phyloP scores from a whole-genome alignment of 345 rosid genomes.

The Reutealis trisperma region DNA sequence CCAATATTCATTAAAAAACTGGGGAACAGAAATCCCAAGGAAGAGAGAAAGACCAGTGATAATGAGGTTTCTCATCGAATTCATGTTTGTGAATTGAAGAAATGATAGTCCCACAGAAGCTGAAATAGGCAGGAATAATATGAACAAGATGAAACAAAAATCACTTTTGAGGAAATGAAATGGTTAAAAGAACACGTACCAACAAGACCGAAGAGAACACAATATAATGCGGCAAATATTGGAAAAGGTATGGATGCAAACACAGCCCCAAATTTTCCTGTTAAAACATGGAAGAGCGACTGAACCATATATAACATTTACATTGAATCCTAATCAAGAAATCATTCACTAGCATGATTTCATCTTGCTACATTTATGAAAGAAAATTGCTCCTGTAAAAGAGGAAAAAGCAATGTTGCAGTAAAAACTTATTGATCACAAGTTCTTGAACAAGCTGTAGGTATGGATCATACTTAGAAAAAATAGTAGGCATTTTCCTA shows the following conservation, averaged over 20 bases:
- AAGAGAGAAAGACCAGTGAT: conserved; percentile 36
- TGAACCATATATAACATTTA: too few relatives aligned
- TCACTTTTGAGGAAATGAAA: neutral
- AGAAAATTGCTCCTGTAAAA: too few relatives aligned
- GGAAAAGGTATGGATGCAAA: conserved; percentile 33
- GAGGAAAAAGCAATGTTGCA: too few relatives aligned
- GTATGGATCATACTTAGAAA: too few relatives aligned
- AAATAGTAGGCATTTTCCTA: too few relatives aligned
- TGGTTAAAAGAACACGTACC: conserved; percentile 10
- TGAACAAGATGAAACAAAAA: neutral
- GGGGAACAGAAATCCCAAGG: conserved; percentile 37
- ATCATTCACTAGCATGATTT: too few relatives aligned
- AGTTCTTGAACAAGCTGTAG: too few relatives aligned
- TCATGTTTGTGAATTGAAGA: conserved; percentile 41
- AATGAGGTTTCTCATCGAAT: conserved; percentile 39
- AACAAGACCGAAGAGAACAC: conserved; percentile 36
- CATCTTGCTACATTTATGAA: too few relatives aligned
- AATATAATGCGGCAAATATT: conserved; percentile 28
- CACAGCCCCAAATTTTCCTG: conserved; percentile 33
- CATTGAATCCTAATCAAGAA: too few relatives aligned
- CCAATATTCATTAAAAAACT: conserved; percentile 34
- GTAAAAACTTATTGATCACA: too few relatives aligned
- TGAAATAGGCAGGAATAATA: conserved; percentile 9
- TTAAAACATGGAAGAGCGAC: neutral
- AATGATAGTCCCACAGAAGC: conserved; percentile 37